Evolutionary conservation across 257 asterid species (phyloP), one percentile per base, ranked within the genome.

Genomic region (Solanum dulcamara): DNA sequence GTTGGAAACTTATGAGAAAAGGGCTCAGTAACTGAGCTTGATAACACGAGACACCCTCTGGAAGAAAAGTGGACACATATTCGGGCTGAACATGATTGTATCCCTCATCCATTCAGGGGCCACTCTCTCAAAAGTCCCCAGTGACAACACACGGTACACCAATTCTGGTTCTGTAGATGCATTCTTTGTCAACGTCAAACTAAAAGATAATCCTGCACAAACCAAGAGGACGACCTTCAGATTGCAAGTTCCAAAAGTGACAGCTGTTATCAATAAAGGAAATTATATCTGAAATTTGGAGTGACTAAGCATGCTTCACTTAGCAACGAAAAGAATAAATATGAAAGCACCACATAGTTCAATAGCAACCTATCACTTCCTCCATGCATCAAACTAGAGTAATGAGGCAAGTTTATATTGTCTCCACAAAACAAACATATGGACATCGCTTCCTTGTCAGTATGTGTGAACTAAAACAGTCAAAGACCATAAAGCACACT

Each of bases 31-130:
- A 35, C 55, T 70, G 83, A 81, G 88, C 86, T 91, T 91, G 85
- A 94, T 86, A 68, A 93, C 90, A 35, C 93, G 91, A 38, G 91
- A 89, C 80, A 96, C 87, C 90, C 95, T 91, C 83, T 91, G 90
- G 79, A 96, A 93, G 81, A 94, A 94, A 87, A 92, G n/a, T 2
- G 89, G 83, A 68, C 98, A 93, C 98, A 93, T 94, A 83, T 90
- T 91, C 7, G 93, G 81, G 91, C 98, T 87, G 89, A 96, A 94
- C 87, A 88, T 87, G 18, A 94, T 32, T n/a, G 90, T 87, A 81
- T 94, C 96, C 90, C 89, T 91, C 97, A 95, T 93, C 98, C 98
- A 96, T 72, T 92, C 97, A 15, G 97, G 98, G 26, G 98, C 98
- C 50, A 93, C 93, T 88, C 94, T 93, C 80, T 93, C 94, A 24